Base-by-base conservation (phyloP, 2,329 filamentous ascomycete species). In the Coleophoma crateriformis region DNA sequence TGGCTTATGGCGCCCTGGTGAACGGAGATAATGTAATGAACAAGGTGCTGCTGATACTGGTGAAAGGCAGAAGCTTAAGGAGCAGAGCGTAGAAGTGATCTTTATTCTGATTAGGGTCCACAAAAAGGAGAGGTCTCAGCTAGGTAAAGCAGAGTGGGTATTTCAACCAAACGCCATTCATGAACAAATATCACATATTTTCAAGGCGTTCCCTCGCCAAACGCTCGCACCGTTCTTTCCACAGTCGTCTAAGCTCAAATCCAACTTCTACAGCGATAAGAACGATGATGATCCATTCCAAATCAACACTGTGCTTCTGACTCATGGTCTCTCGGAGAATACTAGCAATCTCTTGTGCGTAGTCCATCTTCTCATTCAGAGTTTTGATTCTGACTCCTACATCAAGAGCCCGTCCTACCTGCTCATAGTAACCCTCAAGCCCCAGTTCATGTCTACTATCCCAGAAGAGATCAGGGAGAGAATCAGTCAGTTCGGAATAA, bases 281-380 rank as follows among this genome's bases (percentile, higher is more conserved):
- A 2, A 88, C 75, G 61, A 99, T 97, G 65, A 99, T 97, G 60
- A 95, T 95, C 87, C 89, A 92, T 71, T 97, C 94, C 11, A 99
- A 75, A 49, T 89, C 78, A 32, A 91, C 82, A 14, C 89, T 87
- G 64, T 97, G 90, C 66, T 89, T 90, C 73, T 97, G 91, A 64
- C 88, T 95, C 49, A 95, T 77, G 64, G 91, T 84, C 67, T 96
- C 90, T 50, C 94, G 78, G 53, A 97, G 71, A 14, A 97, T 91
- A 47, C 78, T 88, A 7, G 94, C 90, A 66, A 96, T 96, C 67
- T 97, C 92, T 63, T 94, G 88, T 1, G 92, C 94, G 66, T 99
- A 97, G 63, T 96, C 92, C 81, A 99, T 95, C 72, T 95, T 95
- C 71, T 95, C 89, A 67, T 99, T 99, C 58, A 97, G 71, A 15